Percentiles rank a stretch among this genome's conserved stretches.
These are phyloP conservation scores for Cladosporium sp. DNA, from an alignment of 2,329 filamentous ascomycete species.

Conservation along the genomic window DNA sequence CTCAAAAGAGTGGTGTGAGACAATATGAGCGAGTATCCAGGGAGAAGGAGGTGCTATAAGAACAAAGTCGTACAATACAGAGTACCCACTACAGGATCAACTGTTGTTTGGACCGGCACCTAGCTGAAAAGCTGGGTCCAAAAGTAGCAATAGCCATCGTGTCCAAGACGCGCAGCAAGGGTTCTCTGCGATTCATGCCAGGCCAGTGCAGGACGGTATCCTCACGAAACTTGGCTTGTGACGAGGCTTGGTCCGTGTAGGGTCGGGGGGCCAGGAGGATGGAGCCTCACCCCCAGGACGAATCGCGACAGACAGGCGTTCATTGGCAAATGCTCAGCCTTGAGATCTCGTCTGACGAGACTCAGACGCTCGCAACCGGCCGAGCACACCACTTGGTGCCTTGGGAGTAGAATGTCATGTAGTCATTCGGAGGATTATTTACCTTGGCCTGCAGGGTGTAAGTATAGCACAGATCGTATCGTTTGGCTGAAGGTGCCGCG, in stretches of 20 bases:
- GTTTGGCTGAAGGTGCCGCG: constrained; percentile 1
- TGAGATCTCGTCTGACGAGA: neutral
- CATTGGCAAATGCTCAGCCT: neutral
- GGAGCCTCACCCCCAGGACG: neutral
- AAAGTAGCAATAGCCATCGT: constrained; percentile 8
- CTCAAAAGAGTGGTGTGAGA: neutral
- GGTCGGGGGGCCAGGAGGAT: neutral
- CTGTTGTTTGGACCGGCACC: constrained; percentile 5
- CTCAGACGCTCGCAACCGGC: constrained; percentile 2
- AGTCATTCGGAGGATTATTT: neutral
- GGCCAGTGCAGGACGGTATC: neutral
- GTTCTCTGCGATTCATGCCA: constrained; percentile 2
- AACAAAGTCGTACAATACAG: neutral
- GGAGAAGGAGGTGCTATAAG: constrained; percentile 2
- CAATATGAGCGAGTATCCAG: constrained; percentile 1
- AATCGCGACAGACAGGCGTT: neutral
- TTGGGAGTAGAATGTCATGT: neutral
- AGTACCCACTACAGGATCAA: neutral
- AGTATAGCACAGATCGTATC: constrained; percentile 1
- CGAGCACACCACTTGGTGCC: neutral
- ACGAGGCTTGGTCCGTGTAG: constrained; percentile 2
- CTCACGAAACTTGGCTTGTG: constrained; percentile 1
- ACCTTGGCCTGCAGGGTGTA: constrained; percentile 9
- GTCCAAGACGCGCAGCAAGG: constrained; percentile 9
- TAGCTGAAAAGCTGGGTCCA: constrained; percentile 1